Conservation (phyloP, 208 protist species). For the Vickermania spadyakhi region DNA sequence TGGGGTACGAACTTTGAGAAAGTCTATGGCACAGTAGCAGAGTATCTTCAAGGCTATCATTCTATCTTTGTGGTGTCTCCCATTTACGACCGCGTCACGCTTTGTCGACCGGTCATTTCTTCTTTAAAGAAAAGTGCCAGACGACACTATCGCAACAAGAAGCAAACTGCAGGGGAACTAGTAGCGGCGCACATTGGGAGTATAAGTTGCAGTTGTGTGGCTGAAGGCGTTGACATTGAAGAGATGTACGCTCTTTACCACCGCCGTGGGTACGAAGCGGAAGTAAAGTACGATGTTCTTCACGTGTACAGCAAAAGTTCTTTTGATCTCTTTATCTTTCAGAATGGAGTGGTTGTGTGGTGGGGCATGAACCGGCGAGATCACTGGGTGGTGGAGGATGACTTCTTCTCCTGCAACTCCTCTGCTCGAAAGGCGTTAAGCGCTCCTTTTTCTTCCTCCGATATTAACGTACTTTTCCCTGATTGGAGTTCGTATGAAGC, state of each 20-base stretch:
- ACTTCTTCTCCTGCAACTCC: constrained; percentile 37
- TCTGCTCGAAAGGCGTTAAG: constrained; percentile 25
- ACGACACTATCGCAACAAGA: neutral
- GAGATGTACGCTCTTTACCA: constrained; percentile 33
- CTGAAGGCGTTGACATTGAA: constrained; percentile 29
- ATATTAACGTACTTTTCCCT: constrained; percentile 55
- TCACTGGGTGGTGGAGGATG: constrained; percentile 63
- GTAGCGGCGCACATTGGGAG: constrained; percentile 48
- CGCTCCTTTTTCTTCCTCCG: constrained; percentile 28
- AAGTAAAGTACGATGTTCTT: constrained; percentile 32
- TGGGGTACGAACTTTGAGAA: constrained; percentile 34
- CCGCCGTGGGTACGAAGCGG: constrained; percentile 38
- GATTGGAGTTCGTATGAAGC: constrained; percentile 62
- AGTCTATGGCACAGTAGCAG: constrained; percentile 36
- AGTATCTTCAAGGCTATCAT: constrained; percentile 68
- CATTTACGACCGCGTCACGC: constrained; percentile 45
- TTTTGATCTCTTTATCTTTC: constrained; percentile 62
- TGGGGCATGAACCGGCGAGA: constrained; percentile 58
- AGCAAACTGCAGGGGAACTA: constrained; percentile 12
- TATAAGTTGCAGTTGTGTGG: constrained; percentile 52
- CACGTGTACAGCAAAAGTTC: constrained; percentile 30
- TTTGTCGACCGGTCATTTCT: constrained; percentile 19
- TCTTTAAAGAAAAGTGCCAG: neutral
- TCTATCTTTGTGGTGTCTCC: constrained; percentile 72
- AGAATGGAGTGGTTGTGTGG: constrained; percentile 59